These are phyloP conservation scores for Cyberlindnera misumaiensis DNA, from an alignment of 805 yeast genomes.

Conservation along the genomic window DNA sequence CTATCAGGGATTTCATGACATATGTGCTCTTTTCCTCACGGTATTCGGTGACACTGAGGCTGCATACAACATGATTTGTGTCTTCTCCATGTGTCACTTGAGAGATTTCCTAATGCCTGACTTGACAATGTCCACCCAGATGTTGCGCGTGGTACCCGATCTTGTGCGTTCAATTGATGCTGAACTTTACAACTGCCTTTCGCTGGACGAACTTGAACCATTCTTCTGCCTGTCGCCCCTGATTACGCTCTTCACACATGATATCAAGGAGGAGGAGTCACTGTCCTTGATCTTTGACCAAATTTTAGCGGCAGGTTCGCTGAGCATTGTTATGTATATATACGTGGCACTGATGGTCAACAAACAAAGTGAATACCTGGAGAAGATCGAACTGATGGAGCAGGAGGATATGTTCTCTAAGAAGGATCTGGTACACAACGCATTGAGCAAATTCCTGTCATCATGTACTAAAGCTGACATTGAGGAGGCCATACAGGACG, in stretches of 20 bases:
- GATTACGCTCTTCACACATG: constrained; percentile 75
- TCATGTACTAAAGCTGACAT: constrained; percentile 20
- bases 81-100: constrained; percentile 52
- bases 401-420: constrained; percentile 28
- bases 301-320: constrained; percentile 49
- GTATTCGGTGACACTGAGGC: constrained; percentile 37
- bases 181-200: constrained; percentile 28
- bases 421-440: constrained; percentile 36
- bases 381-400: constrained; percentile 17
- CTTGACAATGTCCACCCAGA: constrained; percentile 58
- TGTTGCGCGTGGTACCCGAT: constrained; percentile 59
- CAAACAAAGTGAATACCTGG: constrained; percentile 38
- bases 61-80: constrained; percentile 32
- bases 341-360: constrained; percentile 49
- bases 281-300: constrained; percentile 64
- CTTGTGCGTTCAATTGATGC: constrained; percentile 46
- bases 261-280: constrained; percentile 40
- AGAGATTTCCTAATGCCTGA: constrained; percentile 82
- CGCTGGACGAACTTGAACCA: constrained; percentile 42
- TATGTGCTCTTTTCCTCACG: constrained; percentile 60
- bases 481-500: constrained; percentile 23
- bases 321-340: constrained; percentile 48
- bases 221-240: constrained; percentile 70
- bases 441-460: constrained; percentile 24
- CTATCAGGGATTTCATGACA: constrained; percentile 92